Evolutionary conservation across 148 eudicot species (phyloP).

Genomic region (Spergularia bocconei): DNA sequence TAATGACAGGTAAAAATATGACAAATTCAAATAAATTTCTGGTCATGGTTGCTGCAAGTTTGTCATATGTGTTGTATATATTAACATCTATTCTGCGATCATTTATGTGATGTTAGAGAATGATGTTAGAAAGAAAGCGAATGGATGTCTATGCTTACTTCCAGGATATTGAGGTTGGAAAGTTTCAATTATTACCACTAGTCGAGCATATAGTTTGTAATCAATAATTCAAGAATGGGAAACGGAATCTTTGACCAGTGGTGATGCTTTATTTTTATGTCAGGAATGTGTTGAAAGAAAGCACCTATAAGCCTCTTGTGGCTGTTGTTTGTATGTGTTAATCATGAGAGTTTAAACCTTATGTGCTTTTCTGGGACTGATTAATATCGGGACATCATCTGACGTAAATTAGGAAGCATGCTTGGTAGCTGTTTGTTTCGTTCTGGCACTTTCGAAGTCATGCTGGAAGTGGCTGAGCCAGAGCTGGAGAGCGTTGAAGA

Average conservation of each 20-base stretch:
- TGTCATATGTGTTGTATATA: background rate
- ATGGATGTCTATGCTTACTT: background rate
- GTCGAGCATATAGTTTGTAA: background rate
- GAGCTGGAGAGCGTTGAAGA: too few species aligned
- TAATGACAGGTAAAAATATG: conserved; percentile 40
- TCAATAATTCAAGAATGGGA: too few species aligned
- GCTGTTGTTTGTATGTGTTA: background rate
- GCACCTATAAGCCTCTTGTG: background rate
- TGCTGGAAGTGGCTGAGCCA: background rate
- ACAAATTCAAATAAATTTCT: background rate
- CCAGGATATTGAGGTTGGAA: background rate
- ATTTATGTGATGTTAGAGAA: background rate
- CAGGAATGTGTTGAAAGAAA: background rate
- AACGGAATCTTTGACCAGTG: too few species aligned
- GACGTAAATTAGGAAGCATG: background rate
- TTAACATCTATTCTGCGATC: background rate
- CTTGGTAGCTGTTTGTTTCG: background rate
- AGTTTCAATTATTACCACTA: background rate
- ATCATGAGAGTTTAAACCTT: background rate
- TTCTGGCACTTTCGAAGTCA: background rate
- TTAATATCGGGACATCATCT: too few species aligned
- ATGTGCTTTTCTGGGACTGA: background rate
- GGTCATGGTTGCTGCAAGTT: background rate
- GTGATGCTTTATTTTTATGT: background rate
- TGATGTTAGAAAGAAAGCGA: background rate